Base-by-base conservation (phyloP, 2,329 filamentous ascomycete genomes). In the Beauveria bassiana region DNA sequence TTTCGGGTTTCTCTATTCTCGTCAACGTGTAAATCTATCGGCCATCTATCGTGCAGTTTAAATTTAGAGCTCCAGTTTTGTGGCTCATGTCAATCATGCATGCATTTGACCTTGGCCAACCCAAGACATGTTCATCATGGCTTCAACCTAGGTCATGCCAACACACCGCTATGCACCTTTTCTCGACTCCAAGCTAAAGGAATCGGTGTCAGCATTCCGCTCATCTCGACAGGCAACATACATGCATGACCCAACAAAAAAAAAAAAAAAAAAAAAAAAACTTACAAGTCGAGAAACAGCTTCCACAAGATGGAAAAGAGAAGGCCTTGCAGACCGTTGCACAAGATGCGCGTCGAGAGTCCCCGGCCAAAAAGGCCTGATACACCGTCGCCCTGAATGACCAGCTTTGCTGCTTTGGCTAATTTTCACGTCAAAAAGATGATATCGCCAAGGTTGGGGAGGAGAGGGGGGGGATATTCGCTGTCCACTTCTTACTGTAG, bases 241-340 rank as follows among this genome's bases (percentile, higher is more conserved):
- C 12, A 16, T 16, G 10, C 22, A 22, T 22, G 22, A 22, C 22
- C 22, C 2, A 22, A 38, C 5, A 38, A 31, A 28, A 26, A 22
- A n/a, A 16, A 1, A 61, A 75, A 38, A 14, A 38, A 38, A 14
- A 38, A 31, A 28, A 26, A 22, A n/a, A 16, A 1, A 61, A 75
- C 78, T 71, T 45, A 80, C 78, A 79, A 52, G 49, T 80, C 77
- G 12, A 80, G 67, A 62, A 80, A 79, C 0, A 80, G 62, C 58
- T 79, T 80, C 78, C 78, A 80, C 1, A 80, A 65, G 18, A 80
- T 79, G 3, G 77, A 78, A 56, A 80, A 80, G 3, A 80, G 20
- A 3, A 80, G 66, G 0, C 78, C 76, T 57, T 80, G 78, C 2
- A 80, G 65, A 0, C 78, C 78, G 56, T 80, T 80, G 65, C 74